Percentiles rank a stretch among this genome's conserved stretches.
Evolutionary conservation across 1,284 basidiomycete species (phyloP).

Genomic region (Ceratobasidium sp.): DNA sequence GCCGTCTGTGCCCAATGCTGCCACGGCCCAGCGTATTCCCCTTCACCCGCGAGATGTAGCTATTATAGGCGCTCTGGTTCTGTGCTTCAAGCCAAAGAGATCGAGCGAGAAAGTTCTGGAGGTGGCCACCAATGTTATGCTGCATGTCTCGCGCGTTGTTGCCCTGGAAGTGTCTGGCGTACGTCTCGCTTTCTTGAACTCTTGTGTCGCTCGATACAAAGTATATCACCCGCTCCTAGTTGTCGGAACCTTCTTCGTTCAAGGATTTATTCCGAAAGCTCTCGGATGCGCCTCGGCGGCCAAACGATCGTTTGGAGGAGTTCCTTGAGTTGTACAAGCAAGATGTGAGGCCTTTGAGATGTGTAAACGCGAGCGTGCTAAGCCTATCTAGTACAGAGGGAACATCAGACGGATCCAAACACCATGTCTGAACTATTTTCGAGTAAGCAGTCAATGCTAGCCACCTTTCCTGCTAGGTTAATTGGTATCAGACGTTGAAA

Average conservation of each 20-base stretch:
- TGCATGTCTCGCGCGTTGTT: slow-evolving; percentile 38
- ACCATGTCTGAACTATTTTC: slow-evolving; percentile 38
- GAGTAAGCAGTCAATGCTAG: not conserved
- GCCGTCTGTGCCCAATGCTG: slow-evolving; percentile 35
- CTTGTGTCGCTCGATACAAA: not conserved
- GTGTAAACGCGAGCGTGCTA: not conserved
- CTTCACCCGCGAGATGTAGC: slow-evolving; percentile 56
- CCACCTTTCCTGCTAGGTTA: not conserved
- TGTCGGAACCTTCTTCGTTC: slow-evolving; percentile 27
- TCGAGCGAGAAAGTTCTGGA: slow-evolving; percentile 53
- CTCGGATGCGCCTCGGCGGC: slow-evolving; percentile 10
- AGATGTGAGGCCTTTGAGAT: slow-evolving; percentile 3
- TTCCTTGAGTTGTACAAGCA: slow-evolving; percentile 24
- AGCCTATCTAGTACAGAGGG: slow-evolving; percentile 16
- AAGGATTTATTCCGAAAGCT: slow-evolving; percentile 25
- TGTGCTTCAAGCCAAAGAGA: slow-evolving; percentile 55
- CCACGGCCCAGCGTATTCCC: slow-evolving; percentile 31
- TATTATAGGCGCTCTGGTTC: slow-evolving; percentile 58
- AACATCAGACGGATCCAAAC: slow-evolving; percentile 29
- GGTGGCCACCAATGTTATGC: slow-evolving; percentile 21
- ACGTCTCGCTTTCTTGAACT: not conserved
- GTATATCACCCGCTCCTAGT: not conserved
- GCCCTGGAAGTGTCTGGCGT: slow-evolving; percentile 35
- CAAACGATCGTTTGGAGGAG: slow-evolving; percentile 16
- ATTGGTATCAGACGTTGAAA: slow-evolving; percentile 24